Evolutionary conservation across 2,329 filamentous ascomycete genomes (phyloP), one percentile per base, ranked within the genome.

Genomic region (Furcasterigmium furcatum): DNA sequence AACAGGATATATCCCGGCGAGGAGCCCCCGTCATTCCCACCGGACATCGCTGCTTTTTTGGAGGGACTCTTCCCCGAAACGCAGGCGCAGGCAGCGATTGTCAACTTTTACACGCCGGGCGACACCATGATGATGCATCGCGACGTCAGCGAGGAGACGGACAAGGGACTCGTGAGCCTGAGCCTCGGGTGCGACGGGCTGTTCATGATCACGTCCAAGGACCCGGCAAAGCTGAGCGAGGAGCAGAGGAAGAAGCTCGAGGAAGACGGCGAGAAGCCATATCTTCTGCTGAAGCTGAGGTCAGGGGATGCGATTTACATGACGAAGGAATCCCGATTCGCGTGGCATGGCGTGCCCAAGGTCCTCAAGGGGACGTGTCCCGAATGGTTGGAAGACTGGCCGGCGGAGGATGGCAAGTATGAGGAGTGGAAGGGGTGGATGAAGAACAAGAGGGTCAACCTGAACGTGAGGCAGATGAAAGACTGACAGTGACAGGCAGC

Each of bases 331-430:
- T 86, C 88, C 4, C 77, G 94, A 36, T 95, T 90, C 66, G 91
- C 92, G 3, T 97, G 92, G 92, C 94, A 97, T 68, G 91, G 88
- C 12, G 91, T 97, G 12, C 91, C 94, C 6, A 94, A 91, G 62
- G 85, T 97, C 12, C 60, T 96, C 29, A 77, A 82, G 39, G 80
- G 71, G 1, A 95, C 89, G 0, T 97, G 91, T 65, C 92, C 92
- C 0, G 70, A 70, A 0, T 87, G 84, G 64, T 65, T 97, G 41
- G 68, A 73, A 46, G 71, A 85, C 35, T 97, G 91, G 91, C 91
- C 91, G 1, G 73, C 74, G 3, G 64, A 70, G 35, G 61, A 67
- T n/a, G 72, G 66, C 13, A 66, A 65, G 36, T 90, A 79, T 58
- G 73, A 81, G 42, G 72, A 73, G 34, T 96, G 91, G 89, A 79